Evolutionary conservation across 768 basidiomycete species (phyloP).

Genomic region (Termitomyces eurrhizus): DNA sequence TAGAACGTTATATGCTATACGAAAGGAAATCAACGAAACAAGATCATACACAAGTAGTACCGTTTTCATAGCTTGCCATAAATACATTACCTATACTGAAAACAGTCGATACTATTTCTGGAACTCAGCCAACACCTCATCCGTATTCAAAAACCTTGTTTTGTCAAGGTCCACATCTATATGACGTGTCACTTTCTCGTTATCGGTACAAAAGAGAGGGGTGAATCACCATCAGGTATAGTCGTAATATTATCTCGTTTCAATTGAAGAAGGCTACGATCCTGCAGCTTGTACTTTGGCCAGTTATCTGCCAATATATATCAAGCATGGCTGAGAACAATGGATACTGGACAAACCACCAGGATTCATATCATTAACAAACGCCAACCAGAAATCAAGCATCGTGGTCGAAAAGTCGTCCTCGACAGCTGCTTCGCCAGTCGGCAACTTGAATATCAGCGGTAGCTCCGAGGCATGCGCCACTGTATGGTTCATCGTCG

Average conservation of each 20-base stretch:
- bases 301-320: constrained; percentile 33
- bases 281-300: constrained; percentile 36
- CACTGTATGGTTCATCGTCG: not conserved
- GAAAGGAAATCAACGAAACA: too few relatives aligned
- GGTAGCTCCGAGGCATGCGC: constrained; percentile 45
- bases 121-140: constrained; percentile 38
- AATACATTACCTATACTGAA: not conserved
- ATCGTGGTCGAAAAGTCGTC: constrained; percentile 42
- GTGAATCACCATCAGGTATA: constrained; percentile 40
- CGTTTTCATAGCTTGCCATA: too few relatives aligned
- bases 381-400: constrained; percentile 53
- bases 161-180: constrained; percentile 25
- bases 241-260: constrained; percentile 48
- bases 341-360: constrained; percentile 34
- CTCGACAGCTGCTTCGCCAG: constrained; percentile 32
- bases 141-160: constrained; percentile 40
- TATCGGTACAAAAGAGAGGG: not conserved
- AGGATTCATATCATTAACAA: constrained; percentile 52
- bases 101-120: constrained; percentile 31
- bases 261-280: constrained; percentile 43
- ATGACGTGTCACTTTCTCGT: not conserved
- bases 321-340: not conserved
- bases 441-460: constrained; percentile 45
- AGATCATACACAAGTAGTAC: too few relatives aligned
- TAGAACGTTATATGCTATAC: too few relatives aligned